Base-by-base conservation (phyloP, 2,329 filamentous ascomycete species). In the Colletotrichum destructivum region DNA sequence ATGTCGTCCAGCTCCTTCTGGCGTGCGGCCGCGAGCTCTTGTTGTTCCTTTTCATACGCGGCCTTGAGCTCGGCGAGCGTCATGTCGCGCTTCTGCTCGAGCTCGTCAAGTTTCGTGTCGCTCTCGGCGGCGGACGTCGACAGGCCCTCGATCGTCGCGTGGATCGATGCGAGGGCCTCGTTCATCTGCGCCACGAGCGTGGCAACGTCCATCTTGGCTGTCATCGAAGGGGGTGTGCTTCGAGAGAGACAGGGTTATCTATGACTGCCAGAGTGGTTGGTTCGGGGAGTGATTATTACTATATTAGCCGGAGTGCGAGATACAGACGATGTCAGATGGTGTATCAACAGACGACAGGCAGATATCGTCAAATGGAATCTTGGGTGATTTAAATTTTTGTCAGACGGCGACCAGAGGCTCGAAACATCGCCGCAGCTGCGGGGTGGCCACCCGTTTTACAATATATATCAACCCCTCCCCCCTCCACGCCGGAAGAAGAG, bases 121-220 rank as follows among this genome's bases (percentile, higher is more conserved):
- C 84, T 82, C 11, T 77, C 73, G 8, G 77, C 75, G 7, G 69
- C 69, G 38, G 54, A 71, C 1, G 76, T 75, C 13, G 80, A 77
- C 23, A 85, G 75, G 2, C 78, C 75, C 15, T 78, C 76, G 44
- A 85, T 75, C 26, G 83, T 82, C 38, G 63, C 69, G 69, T 82
- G 80, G 69, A 86, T 84, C 18, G 78, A 77, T 0, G 81, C 79
- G 55, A 86, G 77, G 23, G 81, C 84, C 64, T 84, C 81, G 73
- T 81, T 81, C 82, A 86, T 83, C 75, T 84, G 81, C 72, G 80
- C 76, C 74, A 85, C 80, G 57, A 85, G 81, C 54, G 77, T 73
- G 16, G 81, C 78, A 70, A 84, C 80, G 67, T 84, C 80, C 75
- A 79, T 75, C 38, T 69, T 78, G 69, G 47, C 63, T 38, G 73